Evolutionary conservation across 2,329 filamentous ascomycete genomes (phyloP), one percentile per base, ranked within the genome.

Genomic region (Fusarium annulatum): DNA sequence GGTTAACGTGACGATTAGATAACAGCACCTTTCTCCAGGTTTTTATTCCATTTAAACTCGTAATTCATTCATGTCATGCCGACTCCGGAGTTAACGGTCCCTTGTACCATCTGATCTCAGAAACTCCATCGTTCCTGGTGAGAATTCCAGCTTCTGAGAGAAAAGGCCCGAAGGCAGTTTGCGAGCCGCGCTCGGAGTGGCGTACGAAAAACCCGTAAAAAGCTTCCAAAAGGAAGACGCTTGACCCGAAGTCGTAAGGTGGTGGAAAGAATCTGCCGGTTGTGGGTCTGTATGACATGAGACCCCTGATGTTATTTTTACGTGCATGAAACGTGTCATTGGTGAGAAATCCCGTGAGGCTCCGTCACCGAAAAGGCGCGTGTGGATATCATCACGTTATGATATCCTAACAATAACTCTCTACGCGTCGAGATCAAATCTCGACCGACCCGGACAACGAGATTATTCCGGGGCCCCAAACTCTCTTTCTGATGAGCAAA

Each of bases 371-470:
- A 64, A 53, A 57, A 36, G 48, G 21, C 30, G 23, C 15, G 14
- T 58, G 69, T 72, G 70, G 70, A 67, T 72, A 39, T 38, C 23
- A 71, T 72, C 70, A 72, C 71, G 70, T 72, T 72, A 72, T 72
- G 61, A 65, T 72, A 73, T 72, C 70, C 70, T 72, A 72, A 72
- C 70, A 48, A 38, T 56, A 72, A 73, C 62, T 71, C 70, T 57
- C 36, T 28, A 39, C 56, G 51, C 30, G 36, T 53, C 43, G 9
- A 65, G 48, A 60, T 42, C 36, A n/a, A 60, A 23, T 46, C 63
- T 67, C 28, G 18, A 51, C 34, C 36, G 42, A 45, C 28, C 60
- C 56, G 46, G 70, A 60, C 57, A 71, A 64, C 65, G 49, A 73
- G 70, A 73, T 72, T 62, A 62, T 56, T 61, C 46, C 52, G 51